A percentile compares a stretch with the other conserved stretches of the same genome.
phyloP scores from a whole-genome alignment of 768 basidiomycete genomes.

The Leccinum truebloodii region DNA sequence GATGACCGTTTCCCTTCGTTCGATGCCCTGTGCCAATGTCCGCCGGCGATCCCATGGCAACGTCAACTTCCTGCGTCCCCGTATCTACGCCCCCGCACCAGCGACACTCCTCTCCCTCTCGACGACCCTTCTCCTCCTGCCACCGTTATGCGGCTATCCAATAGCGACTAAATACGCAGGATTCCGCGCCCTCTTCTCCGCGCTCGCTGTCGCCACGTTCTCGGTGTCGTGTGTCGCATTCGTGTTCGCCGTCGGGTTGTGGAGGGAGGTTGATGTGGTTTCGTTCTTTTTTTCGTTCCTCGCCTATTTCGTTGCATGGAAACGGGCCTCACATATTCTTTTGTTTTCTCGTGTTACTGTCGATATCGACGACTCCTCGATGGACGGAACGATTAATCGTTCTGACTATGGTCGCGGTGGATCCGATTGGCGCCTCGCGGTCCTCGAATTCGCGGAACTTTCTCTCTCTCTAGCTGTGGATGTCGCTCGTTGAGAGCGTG shows the following conservation, averaged over 20 bases:
- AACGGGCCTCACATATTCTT: background rate
- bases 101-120: background rate
- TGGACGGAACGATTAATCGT: slow-evolving; percentile 35
- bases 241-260: background rate
- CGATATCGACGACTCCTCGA: slow-evolving; percentile 47
- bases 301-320: background rate
- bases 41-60: background rate
- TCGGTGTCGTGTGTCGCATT: background rate
- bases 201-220: background rate
- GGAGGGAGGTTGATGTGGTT: background rate
- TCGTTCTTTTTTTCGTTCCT: background rate
- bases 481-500: slow-evolving; percentile 1
- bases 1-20: too few species aligned
- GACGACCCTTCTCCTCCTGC: background rate
- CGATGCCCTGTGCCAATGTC: background rate
- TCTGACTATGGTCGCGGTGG: slow-evolving; percentile 11
- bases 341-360: background rate
- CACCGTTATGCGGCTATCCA: background rate
- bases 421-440: too few species aligned
- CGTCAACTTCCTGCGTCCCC: background rate
- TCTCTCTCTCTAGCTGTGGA: background rate
- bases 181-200: background rate
- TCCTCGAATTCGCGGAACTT: too few species aligned
- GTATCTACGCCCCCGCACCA: background rate
- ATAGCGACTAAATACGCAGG: background rate